A percentile compares a stretch with the other conserved stretches of the same genome.
Conservation (phyloP, 768 basidiomycete species). For the Panaeolus cyanescens region DNA sequence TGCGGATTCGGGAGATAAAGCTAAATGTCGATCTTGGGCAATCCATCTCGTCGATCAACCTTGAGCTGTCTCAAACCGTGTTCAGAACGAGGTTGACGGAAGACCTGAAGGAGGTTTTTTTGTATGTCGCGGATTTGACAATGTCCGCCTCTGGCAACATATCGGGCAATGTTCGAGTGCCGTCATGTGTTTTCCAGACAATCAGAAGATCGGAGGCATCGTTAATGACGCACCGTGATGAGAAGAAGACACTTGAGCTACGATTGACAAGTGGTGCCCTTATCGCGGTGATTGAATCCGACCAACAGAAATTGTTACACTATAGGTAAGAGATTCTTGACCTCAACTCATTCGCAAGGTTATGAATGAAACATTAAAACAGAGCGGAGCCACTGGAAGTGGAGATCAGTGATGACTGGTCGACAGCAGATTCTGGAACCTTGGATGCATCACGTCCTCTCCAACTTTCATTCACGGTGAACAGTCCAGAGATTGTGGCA, state of each 20-base stretch:
- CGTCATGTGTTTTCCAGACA: constrained; percentile 77
- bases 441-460: constrained; percentile 52
- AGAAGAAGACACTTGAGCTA: constrained; percentile 67
- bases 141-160: constrained; percentile 74
- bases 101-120: constrained; percentile 58
- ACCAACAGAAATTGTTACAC: constrained; percentile 71
- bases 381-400: constrained; percentile 81
- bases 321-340: constrained; percentile 60
- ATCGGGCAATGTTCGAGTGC: constrained; percentile 66
- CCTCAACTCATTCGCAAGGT: not conserved
- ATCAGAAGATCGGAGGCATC: constrained; percentile 54
- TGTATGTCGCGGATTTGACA: constrained; percentile 63
- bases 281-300: constrained; percentile 69
- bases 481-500: constrained; percentile 66
- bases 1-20: constrained; percentile 73
- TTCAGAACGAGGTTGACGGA: constrained; percentile 70
- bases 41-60: constrained; percentile 71
- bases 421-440: constrained; percentile 41
- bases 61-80: constrained; percentile 65
- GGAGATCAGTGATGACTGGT: constrained; percentile 84
- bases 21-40: constrained; percentile 85
- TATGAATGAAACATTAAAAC: constrained; percentile 2
- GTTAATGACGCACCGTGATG: constrained; percentile 28
- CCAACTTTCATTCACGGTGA: constrained; percentile 73
- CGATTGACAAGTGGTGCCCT: constrained; percentile 74